Conservation (phyloP, 441 rosid genomes). For the Euphorbia celastroides region DNA sequence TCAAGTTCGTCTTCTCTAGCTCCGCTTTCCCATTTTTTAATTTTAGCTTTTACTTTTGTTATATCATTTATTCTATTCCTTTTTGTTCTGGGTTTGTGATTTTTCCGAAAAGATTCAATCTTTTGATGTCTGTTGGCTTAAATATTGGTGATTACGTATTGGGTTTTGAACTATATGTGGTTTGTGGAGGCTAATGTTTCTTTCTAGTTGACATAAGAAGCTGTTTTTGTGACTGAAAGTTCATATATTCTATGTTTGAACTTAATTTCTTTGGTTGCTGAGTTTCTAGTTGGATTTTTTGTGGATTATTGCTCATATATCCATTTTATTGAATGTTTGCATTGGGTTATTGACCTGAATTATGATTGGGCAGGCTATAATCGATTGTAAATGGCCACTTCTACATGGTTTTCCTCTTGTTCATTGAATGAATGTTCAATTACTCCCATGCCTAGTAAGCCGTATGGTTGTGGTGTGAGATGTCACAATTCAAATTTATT, state of each 20-base stretch:
- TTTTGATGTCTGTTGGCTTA: background rate
- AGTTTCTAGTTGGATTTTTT: background rate
- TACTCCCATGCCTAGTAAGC: conserved; percentile 21
- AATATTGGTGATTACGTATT: background rate
- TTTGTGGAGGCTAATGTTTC: background rate
- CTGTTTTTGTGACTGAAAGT: background rate
- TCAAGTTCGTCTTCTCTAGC: background rate
- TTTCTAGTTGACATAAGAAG: background rate
- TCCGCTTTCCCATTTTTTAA: background rate
- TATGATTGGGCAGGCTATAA: background rate
- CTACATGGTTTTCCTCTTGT: conserved; percentile 33
- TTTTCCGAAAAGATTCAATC: background rate
- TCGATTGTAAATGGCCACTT: conserved; percentile 23
- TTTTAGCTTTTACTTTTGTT: background rate
- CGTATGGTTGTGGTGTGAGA: conserved; percentile 17
- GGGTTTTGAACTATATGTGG: background rate
- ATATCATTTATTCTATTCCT: background rate
- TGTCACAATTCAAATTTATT: conserved; percentile 19
- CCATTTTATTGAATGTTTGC: background rate
- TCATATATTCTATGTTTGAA: background rate
- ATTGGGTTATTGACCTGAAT: background rate
- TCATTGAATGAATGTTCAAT: conserved; percentile 21
- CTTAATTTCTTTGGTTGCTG: background rate
- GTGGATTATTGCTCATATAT: background rate
- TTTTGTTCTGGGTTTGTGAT: background rate